Evolutionary conservation across 495 filamentous ascomycete species (phyloP).

Genomic region (Parathielavia appendiculata): DNA sequence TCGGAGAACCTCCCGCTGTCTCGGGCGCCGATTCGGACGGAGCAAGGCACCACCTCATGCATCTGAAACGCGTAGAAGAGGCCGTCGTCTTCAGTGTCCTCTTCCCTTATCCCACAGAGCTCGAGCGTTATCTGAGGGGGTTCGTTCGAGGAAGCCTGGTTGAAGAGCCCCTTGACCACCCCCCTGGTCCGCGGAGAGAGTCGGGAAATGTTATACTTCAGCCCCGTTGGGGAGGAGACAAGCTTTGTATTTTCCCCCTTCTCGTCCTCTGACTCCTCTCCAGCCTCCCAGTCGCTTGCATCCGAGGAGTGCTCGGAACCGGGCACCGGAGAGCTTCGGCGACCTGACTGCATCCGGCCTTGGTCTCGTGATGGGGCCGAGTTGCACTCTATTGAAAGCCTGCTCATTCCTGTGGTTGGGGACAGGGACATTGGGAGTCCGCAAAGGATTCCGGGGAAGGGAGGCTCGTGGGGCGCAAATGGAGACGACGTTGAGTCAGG

Average conservation of each 20-base stretch:
- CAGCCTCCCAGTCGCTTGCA: conserved; percentile 27
- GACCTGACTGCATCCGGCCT: conserved; percentile 24
- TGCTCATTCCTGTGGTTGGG: conserved; percentile 36
- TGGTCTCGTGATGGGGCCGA: conserved; percentile 25
- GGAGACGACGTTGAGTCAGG: not conserved
- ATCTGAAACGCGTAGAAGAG: conserved; percentile 45
- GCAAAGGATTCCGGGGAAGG: conserved; percentile 4
- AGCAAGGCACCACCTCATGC: conserved; percentile 43
- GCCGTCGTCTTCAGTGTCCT: conserved; percentile 29
- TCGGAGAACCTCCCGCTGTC: conserved; percentile 32
- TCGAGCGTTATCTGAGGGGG: conserved; percentile 40
- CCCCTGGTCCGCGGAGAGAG: conserved; percentile 22
- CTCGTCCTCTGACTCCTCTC: conserved; percentile 31
- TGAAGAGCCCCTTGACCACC: conserved; percentile 23
- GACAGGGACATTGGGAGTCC: conserved; percentile 30
- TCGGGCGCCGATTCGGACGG: conserved; percentile 38
- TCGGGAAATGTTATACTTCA: conserved; percentile 33
- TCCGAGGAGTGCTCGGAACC: conserved; percentile 24
- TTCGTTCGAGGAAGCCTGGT: conserved; percentile 15
- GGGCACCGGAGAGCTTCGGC: conserved; percentile 5
- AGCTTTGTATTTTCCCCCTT: conserved; percentile 30
- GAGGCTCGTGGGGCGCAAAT: not conserved
- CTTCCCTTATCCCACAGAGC: conserved; percentile 37
- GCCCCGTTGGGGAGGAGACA: conserved; percentile 35
- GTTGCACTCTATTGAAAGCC: conserved; percentile 40